Evolutionary conservation across 306 rosid species (phyloP), one percentile per base, ranked within the genome.

Genomic region (Dalbergia cultrata): DNA sequence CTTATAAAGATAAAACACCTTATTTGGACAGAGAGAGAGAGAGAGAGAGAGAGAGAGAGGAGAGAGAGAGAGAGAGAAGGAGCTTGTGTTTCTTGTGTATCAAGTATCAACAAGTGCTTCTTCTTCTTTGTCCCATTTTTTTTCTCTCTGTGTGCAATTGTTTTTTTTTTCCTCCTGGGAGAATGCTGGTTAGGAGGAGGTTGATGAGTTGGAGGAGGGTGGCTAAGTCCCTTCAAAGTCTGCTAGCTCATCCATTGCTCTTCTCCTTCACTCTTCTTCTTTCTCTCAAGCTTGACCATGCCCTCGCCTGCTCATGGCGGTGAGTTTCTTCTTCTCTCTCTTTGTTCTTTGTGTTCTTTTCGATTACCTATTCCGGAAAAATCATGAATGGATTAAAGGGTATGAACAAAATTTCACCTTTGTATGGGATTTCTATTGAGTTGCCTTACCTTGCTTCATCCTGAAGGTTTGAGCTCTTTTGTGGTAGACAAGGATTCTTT

Each of bases 171-270:
- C 59, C 6, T 26, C 31, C 54, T 14, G 39, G 19, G 31, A 54
- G 63, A 82, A 93, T 93, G 92, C 76, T 89, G 80, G 87, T 84
- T 66, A 84, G 77, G 82, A 77, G 92, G 76, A 89, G 92, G 76
- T 84, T 89, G 49, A 88, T 90, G 92, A 95, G 94, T 72, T 92
- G 97, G 99, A 87, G 94, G 67, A 88, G 94, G 77, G 97, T 90
- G 57, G 90, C 81, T 0, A 87, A 86, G 86, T 86, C 97, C 39
- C 72, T 95, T 9, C 91, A 81, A 73, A 88, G 91, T 62, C 83
- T 95, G 37, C 13, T 82, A 2, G 97, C 97, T 9, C 97, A 93
- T 79, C 81, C 83, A 17, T 80, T 91, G 11, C 95, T 95, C 70
- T 90, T 91, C 77, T 73, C 92, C 66, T 95, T 93, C 92, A 81